Evolutionary conservation across 2,329 filamentous ascomycete genomes (phyloP), one percentile per base, ranked within the genome.

Genomic region (Colletotrichum nymphaeae): DNA sequence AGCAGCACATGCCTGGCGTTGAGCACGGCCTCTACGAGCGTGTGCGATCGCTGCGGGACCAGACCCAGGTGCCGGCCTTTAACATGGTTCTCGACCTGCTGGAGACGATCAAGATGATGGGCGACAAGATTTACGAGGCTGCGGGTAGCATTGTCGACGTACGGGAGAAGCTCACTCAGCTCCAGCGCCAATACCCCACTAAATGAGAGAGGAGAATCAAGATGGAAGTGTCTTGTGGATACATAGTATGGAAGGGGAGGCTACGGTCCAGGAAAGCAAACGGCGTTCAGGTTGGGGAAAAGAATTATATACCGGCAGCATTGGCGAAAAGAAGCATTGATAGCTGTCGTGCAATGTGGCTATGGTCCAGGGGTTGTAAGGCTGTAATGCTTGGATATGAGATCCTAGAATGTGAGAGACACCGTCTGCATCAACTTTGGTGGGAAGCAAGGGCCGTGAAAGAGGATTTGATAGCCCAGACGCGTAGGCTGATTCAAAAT

Each of bases 1-100:
- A 86, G 76, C 83, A 84, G 46, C 85, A 86, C 76, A 86, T 86
- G 85, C 85, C 85, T 3, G 84, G 84, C 32, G 85, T 86, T 1
- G 85, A 86, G 77, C 84, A 86, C 65, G 85, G 85, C 0, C 79
- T 86, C 19, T 86, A 86, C 71, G 85, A 79, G 65, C 74, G 75
- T 19, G 69, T 76, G 32, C 73, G 74, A 3, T 70, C 72, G 2
- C 66, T 76, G 60, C 64, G 74, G 12, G 75, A 76, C 70, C 67
- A 72, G 56, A 71, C 72, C 3, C 75, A 76, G 65, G 67, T 75
- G 12, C 67, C 74, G 12, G 68, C 67, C 30, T 75, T 75, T 35
- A 70, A 68, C 28, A 75, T 74, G 70, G 74, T 75, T 7, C 67
- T 75, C 11, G 67, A 74, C 53, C 63, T 76, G 30, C 55, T 74